Evolutionary conservation across 2,329 filamentous ascomycete genomes (phyloP).

Genomic region (Sphaerulina musiva): DNA sequence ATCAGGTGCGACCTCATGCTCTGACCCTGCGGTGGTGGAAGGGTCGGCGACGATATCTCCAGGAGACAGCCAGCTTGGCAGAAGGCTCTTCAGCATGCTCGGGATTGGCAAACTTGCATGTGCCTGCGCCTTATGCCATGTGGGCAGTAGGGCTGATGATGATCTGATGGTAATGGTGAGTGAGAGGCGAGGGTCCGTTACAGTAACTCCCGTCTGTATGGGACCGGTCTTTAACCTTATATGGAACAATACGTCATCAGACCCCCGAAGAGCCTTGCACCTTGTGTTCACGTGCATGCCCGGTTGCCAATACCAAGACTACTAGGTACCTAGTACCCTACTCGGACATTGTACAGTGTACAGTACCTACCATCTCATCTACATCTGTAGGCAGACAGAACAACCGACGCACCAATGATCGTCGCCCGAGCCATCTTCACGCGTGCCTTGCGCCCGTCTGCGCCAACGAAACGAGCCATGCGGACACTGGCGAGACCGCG

Average conservation of each 20-base stretch:
- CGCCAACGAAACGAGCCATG: constrained; percentile 15
- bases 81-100: constrained; percentile 32
- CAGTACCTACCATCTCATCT: too few species aligned
- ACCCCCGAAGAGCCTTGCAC: too few species aligned
- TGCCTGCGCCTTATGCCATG: too few species aligned
- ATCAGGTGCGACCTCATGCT: background rate
- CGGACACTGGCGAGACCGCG: constrained; percentile 18
- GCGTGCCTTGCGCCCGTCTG: constrained; percentile 17
- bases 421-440: constrained; percentile 15
- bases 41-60: background rate
- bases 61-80: constrained; percentile 27
- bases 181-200: too few species aligned
- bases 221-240: too few species aligned
- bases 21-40: background rate
- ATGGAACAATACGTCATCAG: constrained; percentile 8
- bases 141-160: constrained; percentile 8
- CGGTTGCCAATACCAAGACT: too few species aligned
- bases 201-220: too few species aligned
- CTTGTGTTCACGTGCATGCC: too few species aligned
- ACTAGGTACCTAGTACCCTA: too few species aligned
- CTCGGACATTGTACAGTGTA: too few species aligned
- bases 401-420: constrained; percentile 17
- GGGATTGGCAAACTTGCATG: constrained; percentile 13
- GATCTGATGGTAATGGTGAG: constrained; percentile 10
- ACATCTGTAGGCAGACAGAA: background rate